Evolutionary conservation across 192 early-diverging fungal species (phyloP), one percentile per base, ranked within the genome.

Genomic region (Coemansia sp.): DNA sequence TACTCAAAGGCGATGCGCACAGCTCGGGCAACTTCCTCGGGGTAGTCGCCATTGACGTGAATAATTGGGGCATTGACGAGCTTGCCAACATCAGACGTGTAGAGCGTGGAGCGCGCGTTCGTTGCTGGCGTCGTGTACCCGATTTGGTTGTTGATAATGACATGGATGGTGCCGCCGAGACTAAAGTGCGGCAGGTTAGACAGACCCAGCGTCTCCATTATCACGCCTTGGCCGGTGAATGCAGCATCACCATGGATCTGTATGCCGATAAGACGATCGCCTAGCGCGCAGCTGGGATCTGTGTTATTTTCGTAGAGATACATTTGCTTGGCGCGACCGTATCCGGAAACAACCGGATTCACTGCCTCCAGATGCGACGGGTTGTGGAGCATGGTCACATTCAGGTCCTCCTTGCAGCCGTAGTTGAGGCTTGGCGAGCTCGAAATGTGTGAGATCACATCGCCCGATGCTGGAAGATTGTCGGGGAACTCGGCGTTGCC

Each of bases 81-180:
- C 72, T 98, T 98, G 24, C 89, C 96, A 65, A 98, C 88, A 58
- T 98, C 96, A 1, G 91, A 93, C 25, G 89, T 90, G 73, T 98
- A 97, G 19, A 87, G 81, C 7, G 91, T 92, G 2, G 91, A 93
- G 31, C 96, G 89, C 0, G 95, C 91, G 64, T 98, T 98, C 63
- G 89, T 88, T 9, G 92, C 91, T 12, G 93, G 94, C n/a, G 95
- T 98, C 0, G 95, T 98, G 79, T 96, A 98, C 25, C 91, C 91
- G 49, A 98, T 87, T 80, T 98, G 96, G 80, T 98, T 98, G 73
- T 98, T 98, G 65, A 98, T 93, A 46, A 98, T 96, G 60, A 98
- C 83, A 64, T 98, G 96, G n/a, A 98, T 71, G 4, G 92, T 93
- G 18, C 96, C 96, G 68, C 96, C 96, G 1, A 90, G 89, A 8